Conservation (phyloP, 202 grass and related monocot species). For the Carex arenaria region DNA sequence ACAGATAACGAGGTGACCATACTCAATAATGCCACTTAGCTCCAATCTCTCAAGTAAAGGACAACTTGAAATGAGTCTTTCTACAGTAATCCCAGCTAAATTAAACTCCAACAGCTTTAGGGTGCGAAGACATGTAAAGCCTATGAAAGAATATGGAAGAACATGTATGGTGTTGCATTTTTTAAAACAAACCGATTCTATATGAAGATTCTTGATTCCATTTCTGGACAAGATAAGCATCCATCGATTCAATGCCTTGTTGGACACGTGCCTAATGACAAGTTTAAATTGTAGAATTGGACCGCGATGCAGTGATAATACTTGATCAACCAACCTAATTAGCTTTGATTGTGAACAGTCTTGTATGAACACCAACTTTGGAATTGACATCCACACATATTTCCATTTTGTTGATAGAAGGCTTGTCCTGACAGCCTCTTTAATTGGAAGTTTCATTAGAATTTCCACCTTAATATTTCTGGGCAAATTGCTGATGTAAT, state of each 20-base stretch:
- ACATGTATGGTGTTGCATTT: slow-evolving; percentile 9
- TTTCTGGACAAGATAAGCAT: slow-evolving; percentile 53
- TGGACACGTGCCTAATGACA: neutral
- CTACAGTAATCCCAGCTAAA: slow-evolving; percentile 20
- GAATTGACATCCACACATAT: slow-evolving; percentile 41
- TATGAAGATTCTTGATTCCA: slow-evolving; percentile 12
- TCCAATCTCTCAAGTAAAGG: slow-evolving; percentile 31
- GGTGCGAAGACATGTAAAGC: slow-evolving; percentile 31
- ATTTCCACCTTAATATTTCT: slow-evolving; percentile 38
- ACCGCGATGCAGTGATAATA: slow-evolving; percentile 36
- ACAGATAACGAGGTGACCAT: slow-evolving; percentile 29
- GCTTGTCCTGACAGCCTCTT: slow-evolving; percentile 38
- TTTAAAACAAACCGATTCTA: neutral
- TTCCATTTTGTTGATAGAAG: slow-evolving; percentile 43
- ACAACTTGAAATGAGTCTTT: slow-evolving; percentile 29
- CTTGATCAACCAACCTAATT: slow-evolving; percentile 7
- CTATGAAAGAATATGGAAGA: slow-evolving; percentile 21
- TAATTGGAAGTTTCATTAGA: slow-evolving; percentile 38
- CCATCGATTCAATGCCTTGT: slow-evolving; percentile 26
- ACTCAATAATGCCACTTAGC: slow-evolving; percentile 11
- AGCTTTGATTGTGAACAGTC: neutral
- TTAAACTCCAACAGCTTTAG: slow-evolving; percentile 16
- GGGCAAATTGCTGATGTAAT: slow-evolving; percentile 43
- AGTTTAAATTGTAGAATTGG: slow-evolving; percentile 40
- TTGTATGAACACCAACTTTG: slow-evolving; percentile 24